A percentile compares a stretch with the other conserved stretches of the same genome.
Evolutionary conservation across 345 rosid genomes (phyloP).

Genomic region (Citrus australasica): DNA sequence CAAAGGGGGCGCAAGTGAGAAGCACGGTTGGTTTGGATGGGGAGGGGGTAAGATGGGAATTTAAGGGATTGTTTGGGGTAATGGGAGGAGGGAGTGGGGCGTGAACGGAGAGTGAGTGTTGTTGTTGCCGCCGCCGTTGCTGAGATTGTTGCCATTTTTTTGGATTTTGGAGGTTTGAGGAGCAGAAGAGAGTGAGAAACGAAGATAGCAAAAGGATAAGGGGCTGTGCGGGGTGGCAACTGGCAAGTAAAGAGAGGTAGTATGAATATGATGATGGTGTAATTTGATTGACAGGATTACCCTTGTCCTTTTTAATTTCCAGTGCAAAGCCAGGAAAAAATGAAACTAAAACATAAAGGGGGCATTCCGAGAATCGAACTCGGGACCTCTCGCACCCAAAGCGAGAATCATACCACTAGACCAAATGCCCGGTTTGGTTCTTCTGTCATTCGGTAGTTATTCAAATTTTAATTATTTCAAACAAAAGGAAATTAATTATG

Average conservation of each 20-base stretch:
- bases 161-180: slow-evolving; percentile 6
- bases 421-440: slow-evolving; percentile 32
- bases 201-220: slow-evolving; percentile 9
- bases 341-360: slow-evolving; percentile 7
- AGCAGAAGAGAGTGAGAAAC: background rate
- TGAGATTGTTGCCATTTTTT: slow-evolving; percentile 41
- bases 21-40: slow-evolving; percentile 33
- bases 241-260: background rate
- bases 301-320: background rate
- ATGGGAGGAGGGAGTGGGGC: slow-evolving; percentile 12
- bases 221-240: background rate
- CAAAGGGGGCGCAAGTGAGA: slow-evolving; percentile 48
- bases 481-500: too few species aligned
- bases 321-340: too few species aligned
- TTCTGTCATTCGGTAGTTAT: fast-evolving
- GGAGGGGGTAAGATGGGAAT: slow-evolving; percentile 34
- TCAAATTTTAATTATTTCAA: too few species aligned
- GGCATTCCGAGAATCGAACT: slow-evolving; percentile 48
- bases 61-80: slow-evolving; percentile 28
- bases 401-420: slow-evolving; percentile 63
- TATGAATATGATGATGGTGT: background rate
- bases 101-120: slow-evolving; percentile 29
- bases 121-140: slow-evolving; percentile 27
- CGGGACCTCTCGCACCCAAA: slow-evolving; percentile 59
- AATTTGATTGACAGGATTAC: background rate